Evolutionary conservation across 306 rosid species (phyloP).

Genomic region (Prunus salicina): DNA sequence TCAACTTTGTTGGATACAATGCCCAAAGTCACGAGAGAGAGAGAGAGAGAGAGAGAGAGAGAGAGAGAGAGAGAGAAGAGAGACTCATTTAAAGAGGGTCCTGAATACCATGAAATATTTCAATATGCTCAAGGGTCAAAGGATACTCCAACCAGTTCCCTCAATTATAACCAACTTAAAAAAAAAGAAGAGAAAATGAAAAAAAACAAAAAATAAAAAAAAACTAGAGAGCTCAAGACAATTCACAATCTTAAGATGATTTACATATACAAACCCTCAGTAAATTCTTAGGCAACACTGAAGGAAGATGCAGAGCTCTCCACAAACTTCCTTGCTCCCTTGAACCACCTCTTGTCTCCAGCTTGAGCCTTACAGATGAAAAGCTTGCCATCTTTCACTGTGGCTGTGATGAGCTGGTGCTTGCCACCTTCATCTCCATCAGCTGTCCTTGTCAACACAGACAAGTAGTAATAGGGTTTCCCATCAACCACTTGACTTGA

Average conservation of each 20-base stretch:
- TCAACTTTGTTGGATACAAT: no score
- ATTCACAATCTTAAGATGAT: constrained; percentile 37
- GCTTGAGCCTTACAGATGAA: constrained; percentile 97
- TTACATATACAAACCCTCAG: constrained; percentile 39
- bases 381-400: constrained; percentile 82
- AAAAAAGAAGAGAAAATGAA: neutral
- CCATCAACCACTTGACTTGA: constrained; percentile 39
- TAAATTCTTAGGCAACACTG: constrained; percentile 71
- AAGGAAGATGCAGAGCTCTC: constrained; percentile 74
- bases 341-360: constrained; percentile 99
- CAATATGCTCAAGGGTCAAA: constrained; percentile 23
- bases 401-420: constrained; percentile 83
- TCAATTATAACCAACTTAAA: constrained; percentile 8
- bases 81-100: constrained; percentile 18
- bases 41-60: no score
- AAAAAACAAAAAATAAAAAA: neutral
- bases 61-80: neutral
- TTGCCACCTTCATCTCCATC: constrained; percentile 99
- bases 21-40: no score
- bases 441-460: constrained; percentile 95
- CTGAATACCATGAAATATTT: constrained; percentile 24
- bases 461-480: constrained; percentile 54
- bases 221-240: constrained; percentile 25
- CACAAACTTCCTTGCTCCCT: constrained; percentile 87
- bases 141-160: constrained; percentile 42